Evolutionary conservation across 1,284 basidiomycete species (phyloP).

Genomic region (Volvariella volvacea): DNA sequence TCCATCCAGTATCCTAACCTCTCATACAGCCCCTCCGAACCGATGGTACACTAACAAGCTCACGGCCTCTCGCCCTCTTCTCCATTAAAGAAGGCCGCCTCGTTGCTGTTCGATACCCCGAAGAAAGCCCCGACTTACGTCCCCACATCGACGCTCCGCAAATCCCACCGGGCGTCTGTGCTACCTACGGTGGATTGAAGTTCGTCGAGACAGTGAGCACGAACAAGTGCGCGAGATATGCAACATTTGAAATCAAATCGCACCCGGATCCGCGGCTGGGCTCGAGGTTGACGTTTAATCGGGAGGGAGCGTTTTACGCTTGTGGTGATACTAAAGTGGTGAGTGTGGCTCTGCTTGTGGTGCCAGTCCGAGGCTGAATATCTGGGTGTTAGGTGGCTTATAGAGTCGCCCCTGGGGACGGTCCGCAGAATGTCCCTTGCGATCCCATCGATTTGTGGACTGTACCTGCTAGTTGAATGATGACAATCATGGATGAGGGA

Average conservation of each 20-base stretch:
- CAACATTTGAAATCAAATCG: conserved; percentile 19
- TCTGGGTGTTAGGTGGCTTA: too few species aligned
- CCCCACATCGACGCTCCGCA: conserved; percentile 9
- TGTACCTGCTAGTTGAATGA: too few species aligned
- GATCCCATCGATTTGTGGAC: too few species aligned
- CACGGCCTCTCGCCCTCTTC: conserved; percentile 17
- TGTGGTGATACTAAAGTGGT: conserved; percentile 21
- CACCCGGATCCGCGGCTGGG: conserved; percentile 20
- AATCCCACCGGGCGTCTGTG: conserved; percentile 17
- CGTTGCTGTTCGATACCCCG: conserved; percentile 8
- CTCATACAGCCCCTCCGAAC: conserved; percentile 21
- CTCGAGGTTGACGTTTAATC: conserved; percentile 22
- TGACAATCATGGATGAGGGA: too few species aligned
- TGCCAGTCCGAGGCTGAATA: too few species aligned
- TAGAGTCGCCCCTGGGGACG: too few species aligned
- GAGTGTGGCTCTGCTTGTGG: too few species aligned
- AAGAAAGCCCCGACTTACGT: too few species aligned
- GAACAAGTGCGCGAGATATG: conserved; percentile 22
- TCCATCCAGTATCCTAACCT: too few species aligned
- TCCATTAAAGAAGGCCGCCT: conserved; percentile 23
- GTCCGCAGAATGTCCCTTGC: too few species aligned
- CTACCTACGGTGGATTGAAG: conserved; percentile 18
- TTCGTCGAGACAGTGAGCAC: conserved; percentile 18
- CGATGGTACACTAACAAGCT: conserved; percentile 16
- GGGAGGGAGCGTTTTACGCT: conserved; percentile 22